Base-by-base conservation (phyloP, 257 asterid genomes). In the Jacaranda mimosifolia region DNA sequence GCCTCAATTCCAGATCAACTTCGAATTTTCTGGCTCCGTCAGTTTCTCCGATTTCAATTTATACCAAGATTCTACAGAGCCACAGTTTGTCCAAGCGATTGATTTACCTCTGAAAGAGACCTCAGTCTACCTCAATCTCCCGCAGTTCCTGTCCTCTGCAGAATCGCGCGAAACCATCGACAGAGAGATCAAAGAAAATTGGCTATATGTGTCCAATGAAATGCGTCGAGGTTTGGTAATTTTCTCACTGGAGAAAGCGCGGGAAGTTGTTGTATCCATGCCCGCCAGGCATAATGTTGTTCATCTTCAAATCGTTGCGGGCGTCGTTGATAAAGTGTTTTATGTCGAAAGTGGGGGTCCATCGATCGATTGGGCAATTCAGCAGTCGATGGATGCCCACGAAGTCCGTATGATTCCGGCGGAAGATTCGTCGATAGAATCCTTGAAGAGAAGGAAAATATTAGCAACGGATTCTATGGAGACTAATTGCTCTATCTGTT, bases 391-490 rank as follows among this genome's bases (percentile, higher is more conserved):
- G n/a, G n/a, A n/a, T n/a, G n/a, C n/a, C n/a, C n/a, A n/a, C n/a
- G n/a, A n/a, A n/a, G n/a, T n/a, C n/a, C n/a, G n/a, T n/a, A 68
- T 68, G 73, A 12, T 17, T 68, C 73, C 73, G 9, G 21, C 73
- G 0, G 40, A 8, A 1, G 73, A 46, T 10, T 21, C 59, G 40
- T 5, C 58, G 3, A 68, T 68, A 11, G 73, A 45, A 6, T 68
- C 59, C n/a, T 12, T 68, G 58, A 39, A 68, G 39, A 68, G 43
- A 1, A 68, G 46, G 32, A 68, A 2, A 12, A 13, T 68, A 11
- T 4, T 8, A 4, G 5, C 3, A 5, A 3, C 2, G 13, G 19
- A 14, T 15, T n/a, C n/a, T n/a, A n/a, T n/a, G n/a, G 64, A n/a
- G 5, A 45, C 38, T n/a, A n/a, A n/a, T 15, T 74, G 79, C 18